Conservation (phyloP, 805 yeast genomes). For the Wickerhamomyces queroliae region DNA sequence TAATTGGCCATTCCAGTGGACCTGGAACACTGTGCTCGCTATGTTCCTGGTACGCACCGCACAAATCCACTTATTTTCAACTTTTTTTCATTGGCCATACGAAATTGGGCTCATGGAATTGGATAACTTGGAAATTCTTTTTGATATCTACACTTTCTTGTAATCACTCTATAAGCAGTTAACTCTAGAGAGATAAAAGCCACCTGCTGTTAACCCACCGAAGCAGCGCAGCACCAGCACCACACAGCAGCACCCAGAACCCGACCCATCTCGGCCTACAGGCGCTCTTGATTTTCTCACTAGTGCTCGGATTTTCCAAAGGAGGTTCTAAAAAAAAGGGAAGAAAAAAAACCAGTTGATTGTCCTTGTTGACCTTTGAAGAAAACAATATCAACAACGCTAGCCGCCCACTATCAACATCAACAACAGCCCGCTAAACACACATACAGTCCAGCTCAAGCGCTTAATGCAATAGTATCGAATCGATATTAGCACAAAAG, state of each 20-base stretch:
- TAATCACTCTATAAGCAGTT: too few species aligned
- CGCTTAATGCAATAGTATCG: too few species aligned
- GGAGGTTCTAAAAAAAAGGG: background rate
- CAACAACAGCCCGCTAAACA: background rate
- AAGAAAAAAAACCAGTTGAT: background rate
- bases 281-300: background rate
- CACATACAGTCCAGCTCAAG: too few species aligned
- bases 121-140: too few species aligned
- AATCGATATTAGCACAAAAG: too few species aligned
- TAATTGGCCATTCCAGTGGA: too few species aligned
- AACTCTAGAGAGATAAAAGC: too few species aligned
- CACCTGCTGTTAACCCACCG: too few species aligned
- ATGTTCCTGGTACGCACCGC: background rate
- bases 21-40: background rate
- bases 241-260: too few species aligned
- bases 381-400: background rate
- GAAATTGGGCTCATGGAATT: too few species aligned
- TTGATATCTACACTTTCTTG: too few species aligned
- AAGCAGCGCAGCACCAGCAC: too few species aligned
- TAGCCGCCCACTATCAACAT: background rate
- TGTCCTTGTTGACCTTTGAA: background rate
- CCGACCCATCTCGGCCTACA: background rate
- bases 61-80: background rate
- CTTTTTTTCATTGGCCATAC: background rate
- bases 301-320: background rate